Percentiles rank a stretch among this genome's conserved stretches.
These are phyloP conservation scores for Populus nigra DNA, from an alignment of 345 rosid species.

Conservation along the genomic window DNA sequence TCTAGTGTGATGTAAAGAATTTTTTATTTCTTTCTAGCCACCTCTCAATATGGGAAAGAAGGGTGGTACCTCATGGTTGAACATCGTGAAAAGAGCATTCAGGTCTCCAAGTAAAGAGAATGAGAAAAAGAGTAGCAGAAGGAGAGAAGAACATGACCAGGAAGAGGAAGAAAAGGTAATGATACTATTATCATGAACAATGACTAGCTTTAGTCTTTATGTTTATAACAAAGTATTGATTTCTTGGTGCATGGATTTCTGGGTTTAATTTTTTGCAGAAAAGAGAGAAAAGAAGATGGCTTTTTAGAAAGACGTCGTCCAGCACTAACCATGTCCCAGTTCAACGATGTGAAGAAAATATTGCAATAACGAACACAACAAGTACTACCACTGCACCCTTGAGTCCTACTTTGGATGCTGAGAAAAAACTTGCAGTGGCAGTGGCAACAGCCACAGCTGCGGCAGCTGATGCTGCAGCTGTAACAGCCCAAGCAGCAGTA, in stretches of 20 bases:
- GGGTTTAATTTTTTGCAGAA: constrained; percentile 13
- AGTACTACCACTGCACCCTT: not conserved
- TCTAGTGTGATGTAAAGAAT: not conserved
- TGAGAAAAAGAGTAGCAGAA: constrained; percentile 43
- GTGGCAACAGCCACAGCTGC: constrained; percentile 20
- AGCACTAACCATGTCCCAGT: not conserved
- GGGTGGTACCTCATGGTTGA: constrained; percentile 21
- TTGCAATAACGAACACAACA: not conserved
- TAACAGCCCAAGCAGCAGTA: constrained; percentile 14
- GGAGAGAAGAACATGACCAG: constrained; percentile 38
- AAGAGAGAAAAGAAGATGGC: constrained; percentile 30
- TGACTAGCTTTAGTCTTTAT: not conserved
- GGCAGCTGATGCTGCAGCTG: constrained; percentile 17
- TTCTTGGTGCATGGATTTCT: not conserved
- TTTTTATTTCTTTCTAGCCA: not conserved
- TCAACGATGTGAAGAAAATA: constrained; percentile 24
- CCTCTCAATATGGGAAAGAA: constrained; percentile 19
- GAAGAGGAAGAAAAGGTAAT: constrained; percentile 29
- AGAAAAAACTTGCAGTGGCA: constrained; percentile 14
- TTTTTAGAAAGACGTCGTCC: constrained; percentile 11
- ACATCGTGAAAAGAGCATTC: constrained; percentile 27
- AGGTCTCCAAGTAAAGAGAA: constrained; percentile 21
- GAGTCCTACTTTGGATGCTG: constrained; percentile 18
- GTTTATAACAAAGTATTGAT: not conserved
- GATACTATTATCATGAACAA: not conserved